Percentiles rank a stretch among this genome's conserved stretches.
Conservation (phyloP, 2,329 filamentous ascomycete genomes). For the Beauveria asiatica region DNA sequence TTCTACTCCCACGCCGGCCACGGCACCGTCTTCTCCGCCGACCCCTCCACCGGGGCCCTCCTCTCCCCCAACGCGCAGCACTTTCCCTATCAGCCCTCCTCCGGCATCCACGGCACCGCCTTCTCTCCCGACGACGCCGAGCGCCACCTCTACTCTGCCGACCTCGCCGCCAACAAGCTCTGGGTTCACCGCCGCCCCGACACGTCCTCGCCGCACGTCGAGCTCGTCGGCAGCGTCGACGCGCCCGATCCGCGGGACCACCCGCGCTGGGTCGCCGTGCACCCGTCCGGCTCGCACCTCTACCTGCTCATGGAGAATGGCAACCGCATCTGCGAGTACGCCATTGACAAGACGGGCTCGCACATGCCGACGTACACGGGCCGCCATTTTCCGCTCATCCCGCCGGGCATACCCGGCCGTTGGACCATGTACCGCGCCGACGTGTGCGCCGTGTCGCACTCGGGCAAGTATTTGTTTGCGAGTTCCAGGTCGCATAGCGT, state of each 20-base stretch:
- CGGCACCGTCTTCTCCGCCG: slow-evolving; percentile 66
- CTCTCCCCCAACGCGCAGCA: slow-evolving; percentile 56
- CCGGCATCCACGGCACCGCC: slow-evolving; percentile 75
- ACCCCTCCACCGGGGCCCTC: slow-evolving; percentile 44
- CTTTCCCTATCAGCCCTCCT: slow-evolving; percentile 60
- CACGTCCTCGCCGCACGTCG: slow-evolving; percentile 32
- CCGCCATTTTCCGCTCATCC: slow-evolving; percentile 69
- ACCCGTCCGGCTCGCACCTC: slow-evolving; percentile 67
- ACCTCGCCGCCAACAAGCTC: slow-evolving; percentile 69
- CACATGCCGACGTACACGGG: slow-evolving; percentile 73
- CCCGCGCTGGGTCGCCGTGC: slow-evolving; percentile 81
- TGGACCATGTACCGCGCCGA: slow-evolving; percentile 71
- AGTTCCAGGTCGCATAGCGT: slow-evolving; percentile 72
- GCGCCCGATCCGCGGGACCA: slow-evolving; percentile 67
- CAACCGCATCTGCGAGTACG: slow-evolving; percentile 73
- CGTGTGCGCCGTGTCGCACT: slow-evolving; percentile 65
- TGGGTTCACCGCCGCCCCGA: slow-evolving; percentile 72
- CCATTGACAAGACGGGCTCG: slow-evolving; percentile 59
- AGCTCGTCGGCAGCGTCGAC: slow-evolving; percentile 62
- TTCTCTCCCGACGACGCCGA: slow-evolving; percentile 67
- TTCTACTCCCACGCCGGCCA: slow-evolving; percentile 81
- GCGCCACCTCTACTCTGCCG: slow-evolving; percentile 65
- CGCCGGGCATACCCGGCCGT: slow-evolving; percentile 52
- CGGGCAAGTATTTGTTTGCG: slow-evolving; percentile 70
- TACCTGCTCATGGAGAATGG: slow-evolving; percentile 88